Evolutionary conservation across 2,329 filamentous ascomycete species (phyloP).

Genomic region (Sporothrix variecibatus): DNA sequence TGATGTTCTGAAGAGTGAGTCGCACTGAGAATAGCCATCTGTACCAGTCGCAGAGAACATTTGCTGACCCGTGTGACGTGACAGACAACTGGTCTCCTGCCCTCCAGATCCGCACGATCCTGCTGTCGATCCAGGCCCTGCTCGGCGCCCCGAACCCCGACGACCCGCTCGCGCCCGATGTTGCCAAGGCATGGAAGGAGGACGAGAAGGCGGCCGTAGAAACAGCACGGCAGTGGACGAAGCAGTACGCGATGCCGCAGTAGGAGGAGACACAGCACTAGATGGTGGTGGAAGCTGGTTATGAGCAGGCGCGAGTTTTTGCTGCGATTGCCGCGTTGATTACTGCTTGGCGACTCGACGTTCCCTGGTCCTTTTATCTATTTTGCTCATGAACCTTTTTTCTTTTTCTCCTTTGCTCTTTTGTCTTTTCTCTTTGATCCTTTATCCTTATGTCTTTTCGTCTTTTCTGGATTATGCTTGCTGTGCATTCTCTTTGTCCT

Average conservation of each 20-base stretch:
- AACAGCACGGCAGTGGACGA: conserved; percentile 90
- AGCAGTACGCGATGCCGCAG: conserved; percentile 68
- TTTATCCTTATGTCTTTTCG: not conserved
- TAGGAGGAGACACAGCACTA: not conserved
- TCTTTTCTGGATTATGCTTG: not conserved
- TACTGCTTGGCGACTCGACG: not conserved
- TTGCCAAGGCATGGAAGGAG: conserved; percentile 97
- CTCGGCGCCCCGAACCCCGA: conserved; percentile 96
- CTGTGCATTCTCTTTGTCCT: not conserved
- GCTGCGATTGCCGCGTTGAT: not conserved
- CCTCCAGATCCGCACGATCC: conserved; percentile 94
- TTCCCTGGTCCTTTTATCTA: not conserved
- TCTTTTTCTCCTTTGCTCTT: not conserved
- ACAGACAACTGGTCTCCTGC: conserved; percentile 98
- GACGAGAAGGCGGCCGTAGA: conserved; percentile 89
- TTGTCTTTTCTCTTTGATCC: not conserved
- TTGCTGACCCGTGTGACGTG: no score
- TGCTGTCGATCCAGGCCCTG: conserved; percentile 97
- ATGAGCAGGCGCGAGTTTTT: not conserved
- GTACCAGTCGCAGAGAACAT: no score
- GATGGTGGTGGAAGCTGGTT: not conserved
- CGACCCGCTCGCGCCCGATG: conserved; percentile 96
- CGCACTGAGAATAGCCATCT: no score
- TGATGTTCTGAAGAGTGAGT: conserved; percentile 88
- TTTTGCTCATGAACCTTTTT: not conserved